Conservation (phyloP, 140 eudicot genomes). For the Ambrosia hybrid region DNA sequence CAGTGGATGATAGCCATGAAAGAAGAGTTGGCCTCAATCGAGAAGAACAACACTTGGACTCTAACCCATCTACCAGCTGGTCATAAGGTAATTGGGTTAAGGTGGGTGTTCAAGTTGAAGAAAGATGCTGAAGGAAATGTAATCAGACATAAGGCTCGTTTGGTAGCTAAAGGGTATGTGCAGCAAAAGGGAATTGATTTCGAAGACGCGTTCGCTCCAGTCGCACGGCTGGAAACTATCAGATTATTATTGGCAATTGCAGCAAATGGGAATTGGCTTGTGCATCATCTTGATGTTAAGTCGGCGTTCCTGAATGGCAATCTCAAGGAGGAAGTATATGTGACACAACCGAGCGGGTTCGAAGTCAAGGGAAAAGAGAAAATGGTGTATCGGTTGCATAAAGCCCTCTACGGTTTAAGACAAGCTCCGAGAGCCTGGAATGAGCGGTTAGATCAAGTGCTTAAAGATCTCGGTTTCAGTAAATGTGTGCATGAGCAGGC, state of each 20-base stretch:
- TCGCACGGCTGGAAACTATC: too few species aligned
- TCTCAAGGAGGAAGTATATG: too few species aligned
- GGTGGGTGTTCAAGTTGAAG: neutral
- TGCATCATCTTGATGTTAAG: too few species aligned
- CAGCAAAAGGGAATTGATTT: neutral
- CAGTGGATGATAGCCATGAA: neutral
- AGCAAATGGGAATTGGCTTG: neutral
- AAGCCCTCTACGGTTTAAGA: neutral
- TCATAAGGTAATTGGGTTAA: neutral
- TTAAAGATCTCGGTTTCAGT: neutral
- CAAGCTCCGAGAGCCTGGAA: conserved; percentile 8
- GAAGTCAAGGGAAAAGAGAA: too few species aligned
- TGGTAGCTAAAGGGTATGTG: neutral
- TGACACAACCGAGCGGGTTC: too few species aligned
- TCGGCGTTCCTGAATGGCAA: too few species aligned
- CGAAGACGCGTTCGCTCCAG: neutral
- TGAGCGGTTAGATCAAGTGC: neutral
- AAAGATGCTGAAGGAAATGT: neutral
- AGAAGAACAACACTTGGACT: neutral
- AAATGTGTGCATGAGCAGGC: neutral
- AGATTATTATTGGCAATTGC: neutral
- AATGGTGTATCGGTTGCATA: too few species aligned
- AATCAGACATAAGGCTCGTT: neutral
- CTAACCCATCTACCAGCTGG: neutral
- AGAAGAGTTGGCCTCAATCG: neutral